phyloP scores from a whole-genome alignment of 371 early-diverging fungal species.

The Circinella umbellata region DNA sequence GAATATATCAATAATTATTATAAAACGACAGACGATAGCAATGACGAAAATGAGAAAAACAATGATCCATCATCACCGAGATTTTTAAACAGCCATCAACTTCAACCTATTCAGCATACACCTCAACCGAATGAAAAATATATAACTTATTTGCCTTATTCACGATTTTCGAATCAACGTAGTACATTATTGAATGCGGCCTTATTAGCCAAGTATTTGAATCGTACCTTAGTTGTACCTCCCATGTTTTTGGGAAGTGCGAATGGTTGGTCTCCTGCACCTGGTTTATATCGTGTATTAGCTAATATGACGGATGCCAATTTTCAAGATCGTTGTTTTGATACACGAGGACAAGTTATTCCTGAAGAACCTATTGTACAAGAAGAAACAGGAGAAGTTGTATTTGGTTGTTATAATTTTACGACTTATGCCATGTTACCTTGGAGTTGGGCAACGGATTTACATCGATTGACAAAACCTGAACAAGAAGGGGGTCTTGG shows the following conservation, averaged over 20 bases:
- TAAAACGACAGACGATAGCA: background rate
- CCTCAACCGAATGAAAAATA: slow-evolving; percentile 24
- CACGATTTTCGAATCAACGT: slow-evolving; percentile 55
- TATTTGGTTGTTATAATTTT: slow-evolving; percentile 34
- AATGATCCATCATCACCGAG: background rate
- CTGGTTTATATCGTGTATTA: slow-evolving; percentile 23
- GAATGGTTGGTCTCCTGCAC: slow-evolving; percentile 45
- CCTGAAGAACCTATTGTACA: slow-evolving; percentile 9
- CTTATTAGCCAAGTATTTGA: slow-evolving; percentile 37
- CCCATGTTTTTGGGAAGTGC: slow-evolving; percentile 51
- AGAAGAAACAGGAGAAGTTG: slow-evolving; percentile 10
- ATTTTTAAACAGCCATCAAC: slow-evolving; percentile 1
- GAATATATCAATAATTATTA: background rate
- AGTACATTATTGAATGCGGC: slow-evolving; percentile 54
- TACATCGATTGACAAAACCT: slow-evolving; percentile 21
- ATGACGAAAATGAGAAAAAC: background rate
- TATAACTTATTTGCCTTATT: slow-evolving; percentile 56
- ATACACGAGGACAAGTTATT: slow-evolving; percentile 19
- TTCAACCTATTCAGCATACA: slow-evolving; percentile 1
- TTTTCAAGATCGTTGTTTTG: slow-evolving; percentile 29
- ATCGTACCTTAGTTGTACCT: slow-evolving; percentile 36
- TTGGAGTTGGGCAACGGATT: slow-evolving; percentile 34
- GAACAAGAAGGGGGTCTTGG: slow-evolving; percentile 32
- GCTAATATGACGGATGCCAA: slow-evolving; percentile 31
- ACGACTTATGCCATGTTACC: slow-evolving; percentile 30